Evolutionary conservation across 768 basidiomycete species (phyloP), one percentile per base, ranked within the genome.

Genomic region (Rhizopogon rudus): DNA sequence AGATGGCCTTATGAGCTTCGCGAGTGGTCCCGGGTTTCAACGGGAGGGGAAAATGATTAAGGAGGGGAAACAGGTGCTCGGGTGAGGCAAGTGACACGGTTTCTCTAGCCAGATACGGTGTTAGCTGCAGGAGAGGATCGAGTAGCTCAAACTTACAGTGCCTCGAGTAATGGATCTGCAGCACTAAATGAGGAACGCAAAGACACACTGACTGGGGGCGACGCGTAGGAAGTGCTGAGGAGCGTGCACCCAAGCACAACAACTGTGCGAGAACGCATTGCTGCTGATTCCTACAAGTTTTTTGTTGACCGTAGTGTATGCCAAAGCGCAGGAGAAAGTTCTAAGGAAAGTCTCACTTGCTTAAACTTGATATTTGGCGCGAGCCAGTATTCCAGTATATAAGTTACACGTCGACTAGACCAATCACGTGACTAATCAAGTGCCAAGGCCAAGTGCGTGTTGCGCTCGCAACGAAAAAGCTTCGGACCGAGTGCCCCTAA

Each of bases 71-170:
- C 74, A 93, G 93, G 14, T 81, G 73, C 17, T 79, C 66, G 0
- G 88, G 81, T 49, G 86, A 81, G 67, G 96, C 91, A 44, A 86
- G 68, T 6, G 87, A 72, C 13, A 93, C 77, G 0, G 91, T 84
- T 71, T 99, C 96, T 40, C 96, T 98, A 31, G n/a, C 12, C 9
- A 8, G 39, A 46, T 63, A 37, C 29, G 22, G 9, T 31, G 22
- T 29, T 9, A 13, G 6, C 6, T n/a, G 46, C 22, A 39, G 3
- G 16, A 43, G 20, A 43, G 35, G 20, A 29, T 10, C 17, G 9
- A 49, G 44, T n/a, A 45, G 5, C 20, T 28, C 33, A 16, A 43
- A 66, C 68, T 55, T 44, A 70, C 68, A 70, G 41, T 33, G 68
- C 68, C 44, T 70, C 68, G 14, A 70, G 59, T 17, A 70, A 52